Percentiles rank a stretch among this genome's conserved stretches.
Evolutionary conservation across 331 rosid genomes (phyloP).

Genomic region (Stylosanthes scabra): DNA sequence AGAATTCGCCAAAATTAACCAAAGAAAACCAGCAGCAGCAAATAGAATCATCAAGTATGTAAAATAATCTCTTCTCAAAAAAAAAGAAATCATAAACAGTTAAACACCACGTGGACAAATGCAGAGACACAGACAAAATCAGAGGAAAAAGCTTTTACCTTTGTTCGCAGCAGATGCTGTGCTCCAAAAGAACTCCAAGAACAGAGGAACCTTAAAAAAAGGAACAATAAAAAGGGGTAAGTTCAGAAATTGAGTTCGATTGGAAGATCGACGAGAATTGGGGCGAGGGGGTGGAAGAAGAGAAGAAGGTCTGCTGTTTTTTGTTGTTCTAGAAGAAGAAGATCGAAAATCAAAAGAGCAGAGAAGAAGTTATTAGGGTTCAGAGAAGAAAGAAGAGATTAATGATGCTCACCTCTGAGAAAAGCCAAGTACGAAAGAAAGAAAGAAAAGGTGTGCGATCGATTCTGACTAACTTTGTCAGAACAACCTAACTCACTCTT

Average conservation of each 20-base stretch:
- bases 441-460: constrained; percentile 42
- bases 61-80: background rate
- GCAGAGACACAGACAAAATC: constrained; percentile 34
- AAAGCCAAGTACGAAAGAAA: too few species aligned
- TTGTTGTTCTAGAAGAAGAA: too few species aligned
- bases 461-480: constrained; percentile 44
- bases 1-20: constrained; percentile 26
- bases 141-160: constrained; percentile 46
- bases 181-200: constrained; percentile 21
- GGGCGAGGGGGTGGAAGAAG: background rate
- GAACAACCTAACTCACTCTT: constrained; percentile 43
- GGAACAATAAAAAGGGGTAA: background rate
- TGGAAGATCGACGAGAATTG: constrained; percentile 48
- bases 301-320: background rate
- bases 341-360: constrained; percentile 32
- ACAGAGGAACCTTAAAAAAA: constrained; percentile 48
- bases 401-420: constrained; percentile 40
- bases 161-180: constrained; percentile 29
- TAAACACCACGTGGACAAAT: constrained; percentile 11
- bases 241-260: constrained; percentile 29
- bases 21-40: constrained; percentile 10
- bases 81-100: constrained; percentile 13
- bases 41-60: background rate
- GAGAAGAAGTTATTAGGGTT: constrained; percentile 46
- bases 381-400: constrained; percentile 22